phyloP scores from a whole-genome alignment of 306 rosid species.

The Herpetospermum pedunculosum region DNA sequence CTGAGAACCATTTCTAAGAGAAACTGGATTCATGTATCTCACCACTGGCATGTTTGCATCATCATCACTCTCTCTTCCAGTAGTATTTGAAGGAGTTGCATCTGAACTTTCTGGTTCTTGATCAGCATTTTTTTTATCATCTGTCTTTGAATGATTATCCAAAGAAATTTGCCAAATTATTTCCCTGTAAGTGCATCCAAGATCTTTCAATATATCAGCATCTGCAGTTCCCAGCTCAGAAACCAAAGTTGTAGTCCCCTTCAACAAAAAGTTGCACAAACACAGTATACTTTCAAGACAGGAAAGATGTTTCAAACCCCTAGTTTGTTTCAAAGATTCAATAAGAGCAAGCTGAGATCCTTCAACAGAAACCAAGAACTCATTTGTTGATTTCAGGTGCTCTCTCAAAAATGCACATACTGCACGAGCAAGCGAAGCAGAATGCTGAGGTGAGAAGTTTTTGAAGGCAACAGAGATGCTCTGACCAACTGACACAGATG shows the following conservation, averaged over 20 bases:
- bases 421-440: slow-evolving; percentile 79
- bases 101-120: slow-evolving; percentile 64
- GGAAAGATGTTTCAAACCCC: slow-evolving; percentile 63
- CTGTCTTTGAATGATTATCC: slow-evolving; percentile 66
- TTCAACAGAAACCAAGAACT: slow-evolving; percentile 56
- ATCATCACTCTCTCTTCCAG: slow-evolving; percentile 91
- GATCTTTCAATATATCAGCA: slow-evolving; percentile 86
- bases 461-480: slow-evolving; percentile 80
- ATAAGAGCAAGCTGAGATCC: slow-evolving; percentile 68
- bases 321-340: slow-evolving; percentile 58
- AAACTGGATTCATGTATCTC: slow-evolving; percentile 79
- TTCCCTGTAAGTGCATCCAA: slow-evolving; percentile 76
- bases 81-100: slow-evolving; percentile 44
- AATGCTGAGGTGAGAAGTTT: slow-evolving; percentile 88
- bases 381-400: slow-evolving; percentile 77
- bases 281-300: slow-evolving; percentile 77
- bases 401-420: slow-evolving; percentile 80
- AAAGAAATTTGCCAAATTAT: slow-evolving; percentile 84
- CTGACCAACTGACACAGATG: slow-evolving; percentile 75
- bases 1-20: slow-evolving; percentile 67
- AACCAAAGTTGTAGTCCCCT: slow-evolving; percentile 75
- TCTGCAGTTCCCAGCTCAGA: slow-evolving; percentile 76
- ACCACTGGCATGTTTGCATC: slow-evolving; percentile 68
- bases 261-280: slow-evolving; percentile 68
- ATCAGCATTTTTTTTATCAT: slow-evolving; percentile 60